Conservation (phyloP, 1,139 yeast species). For the Eremothecium gossypii region DNA sequence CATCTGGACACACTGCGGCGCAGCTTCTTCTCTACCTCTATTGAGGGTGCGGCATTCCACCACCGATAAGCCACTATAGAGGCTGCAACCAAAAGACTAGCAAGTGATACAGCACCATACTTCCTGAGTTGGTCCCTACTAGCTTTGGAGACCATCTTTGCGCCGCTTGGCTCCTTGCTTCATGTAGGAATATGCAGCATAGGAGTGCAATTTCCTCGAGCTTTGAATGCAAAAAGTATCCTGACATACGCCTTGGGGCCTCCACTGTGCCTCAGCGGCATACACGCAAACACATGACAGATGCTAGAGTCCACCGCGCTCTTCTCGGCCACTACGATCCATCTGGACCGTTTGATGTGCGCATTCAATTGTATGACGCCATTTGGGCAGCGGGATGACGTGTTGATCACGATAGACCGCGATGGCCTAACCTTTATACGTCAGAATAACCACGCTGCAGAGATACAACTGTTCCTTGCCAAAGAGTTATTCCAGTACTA, state of each 20-base stretch:
- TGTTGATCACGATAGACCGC: conserved; percentile 29
- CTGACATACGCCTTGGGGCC: too few species aligned
- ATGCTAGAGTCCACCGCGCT: conserved; percentile 5
- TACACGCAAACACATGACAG: neutral
- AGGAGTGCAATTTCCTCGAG: neutral
- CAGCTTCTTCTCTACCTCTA: too few species aligned
- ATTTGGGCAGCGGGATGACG: conserved; percentile 27
- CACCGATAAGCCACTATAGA: too few species aligned
- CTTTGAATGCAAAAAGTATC: neutral
- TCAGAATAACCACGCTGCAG: conserved; percentile 30
- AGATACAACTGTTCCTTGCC: conserved; percentile 27
- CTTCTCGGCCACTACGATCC: conserved; percentile 29
- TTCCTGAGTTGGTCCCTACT: too few species aligned
- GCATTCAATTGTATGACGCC: conserved; percentile 28
- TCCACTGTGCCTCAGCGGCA: neutral
- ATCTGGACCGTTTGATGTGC: conserved; percentile 28
- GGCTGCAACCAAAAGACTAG: too few species aligned
- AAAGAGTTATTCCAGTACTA: conserved; percentile 29
- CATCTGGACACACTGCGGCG: too few species aligned
- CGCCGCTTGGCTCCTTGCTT: too few species aligned
- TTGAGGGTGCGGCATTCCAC: too few species aligned
- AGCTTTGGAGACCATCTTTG: too few species aligned
- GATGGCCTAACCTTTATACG: conserved; percentile 34
- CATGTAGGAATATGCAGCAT: too few species aligned
- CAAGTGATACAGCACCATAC: too few species aligned